Evolutionary conservation across 2,329 filamentous ascomycete species (phyloP).

Genomic region (Fusarium duplospermum): DNA sequence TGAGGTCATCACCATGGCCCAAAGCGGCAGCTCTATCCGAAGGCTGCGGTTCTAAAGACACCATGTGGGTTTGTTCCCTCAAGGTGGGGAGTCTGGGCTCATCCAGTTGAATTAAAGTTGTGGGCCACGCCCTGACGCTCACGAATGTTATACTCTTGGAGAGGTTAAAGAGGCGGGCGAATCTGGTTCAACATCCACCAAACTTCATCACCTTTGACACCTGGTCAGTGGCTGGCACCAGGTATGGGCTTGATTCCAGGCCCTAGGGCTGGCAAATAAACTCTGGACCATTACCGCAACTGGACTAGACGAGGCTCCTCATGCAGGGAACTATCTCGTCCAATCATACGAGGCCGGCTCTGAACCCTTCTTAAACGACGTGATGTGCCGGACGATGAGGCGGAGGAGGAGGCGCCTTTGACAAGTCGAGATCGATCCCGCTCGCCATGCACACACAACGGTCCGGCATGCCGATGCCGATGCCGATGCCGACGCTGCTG

Average conservation of each 20-base stretch:
- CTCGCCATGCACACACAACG: constrained; percentile 43
- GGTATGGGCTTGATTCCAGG: constrained; percentile 23
- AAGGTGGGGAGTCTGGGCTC: background rate
- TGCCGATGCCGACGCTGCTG: constrained; percentile 26
- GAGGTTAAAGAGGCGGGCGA: constrained; percentile 1
- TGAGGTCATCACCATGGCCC: constrained; percentile 31
- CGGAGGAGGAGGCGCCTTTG: constrained; percentile 33
- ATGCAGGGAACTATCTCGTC: constrained; percentile 41
- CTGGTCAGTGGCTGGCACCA: constrained; percentile 17
- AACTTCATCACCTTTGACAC: constrained; percentile 28
- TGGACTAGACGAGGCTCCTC: constrained; percentile 25
- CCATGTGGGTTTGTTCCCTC: background rate
- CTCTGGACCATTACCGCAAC: constrained; percentile 27
- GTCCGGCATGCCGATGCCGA: constrained; percentile 42
- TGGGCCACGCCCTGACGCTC: constrained; percentile 4
- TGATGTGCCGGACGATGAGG: constrained; percentile 19
- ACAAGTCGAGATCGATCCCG: constrained; percentile 35
- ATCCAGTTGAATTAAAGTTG: background rate
- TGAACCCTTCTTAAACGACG: constrained; percentile 31
- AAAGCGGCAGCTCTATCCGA: background rate
- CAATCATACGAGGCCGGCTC: constrained; percentile 36
- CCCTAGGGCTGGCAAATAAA: constrained; percentile 24
- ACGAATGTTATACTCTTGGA: constrained; percentile 10
- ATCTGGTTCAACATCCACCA: background rate
- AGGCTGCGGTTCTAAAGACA: background rate